A percentile compares a stretch with the other conserved stretches of the same genome.
These are phyloP conservation scores for Eucalyptus curtisii DNA, from an alignment of 345 rosid species.

Conservation along the genomic window DNA sequence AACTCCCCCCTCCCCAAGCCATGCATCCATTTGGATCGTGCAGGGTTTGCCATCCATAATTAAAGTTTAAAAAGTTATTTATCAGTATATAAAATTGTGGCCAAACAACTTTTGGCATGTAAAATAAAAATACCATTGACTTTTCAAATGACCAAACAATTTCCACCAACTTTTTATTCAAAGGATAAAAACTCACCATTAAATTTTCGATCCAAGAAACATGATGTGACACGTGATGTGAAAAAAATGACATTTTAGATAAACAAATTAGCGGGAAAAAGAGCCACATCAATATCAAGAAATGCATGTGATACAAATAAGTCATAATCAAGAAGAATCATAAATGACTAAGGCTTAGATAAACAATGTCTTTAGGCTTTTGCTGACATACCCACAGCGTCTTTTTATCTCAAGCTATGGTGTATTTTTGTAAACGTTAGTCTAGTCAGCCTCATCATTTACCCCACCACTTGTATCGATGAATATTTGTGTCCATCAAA, in stretches of 20 bases:
- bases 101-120: neutral
- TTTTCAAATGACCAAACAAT: neutral
- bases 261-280: neutral
- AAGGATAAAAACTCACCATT: neutral
- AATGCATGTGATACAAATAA: neutral
- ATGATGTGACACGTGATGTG: neutral
- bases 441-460: neutral
- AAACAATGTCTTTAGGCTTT: neutral
- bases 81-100: too few species aligned
- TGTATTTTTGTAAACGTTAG: too few species aligned
- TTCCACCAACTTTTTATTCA: neutral
- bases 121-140: neutral
- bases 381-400: neutral
- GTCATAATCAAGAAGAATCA: neutral
- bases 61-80: neutral
- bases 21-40: too few species aligned
- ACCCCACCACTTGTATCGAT: neutral
- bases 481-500: neutral
- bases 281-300: neutral
- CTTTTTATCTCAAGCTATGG: neutral
- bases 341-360: neutral
- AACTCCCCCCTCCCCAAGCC: too few species aligned
- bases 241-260: neutral
- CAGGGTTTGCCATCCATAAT: neutral
- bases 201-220: neutral